phyloP scores from a whole-genome alignment of 352 stramenopile genomes.

The Phytophthora sp. region DNA sequence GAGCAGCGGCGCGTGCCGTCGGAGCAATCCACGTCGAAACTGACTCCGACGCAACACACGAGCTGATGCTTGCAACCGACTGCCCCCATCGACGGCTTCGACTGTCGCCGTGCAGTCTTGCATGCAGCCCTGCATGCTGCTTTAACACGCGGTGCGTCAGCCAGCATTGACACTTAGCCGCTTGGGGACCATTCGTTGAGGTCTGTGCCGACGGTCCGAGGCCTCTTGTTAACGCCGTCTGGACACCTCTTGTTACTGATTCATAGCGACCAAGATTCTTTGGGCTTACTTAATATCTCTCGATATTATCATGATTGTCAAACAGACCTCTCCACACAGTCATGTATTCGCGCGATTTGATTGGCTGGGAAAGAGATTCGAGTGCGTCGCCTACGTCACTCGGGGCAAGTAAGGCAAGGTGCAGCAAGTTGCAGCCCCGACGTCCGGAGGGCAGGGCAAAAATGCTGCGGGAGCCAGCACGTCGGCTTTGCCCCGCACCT shows the following conservation, averaged over 20 bases:
- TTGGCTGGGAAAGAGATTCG: constrained; percentile 5
- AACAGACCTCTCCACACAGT: not conserved
- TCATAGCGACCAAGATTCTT: not conserved
- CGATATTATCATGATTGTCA: constrained; percentile 2
- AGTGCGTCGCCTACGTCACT: constrained; percentile 20
- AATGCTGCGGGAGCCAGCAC: constrained; percentile 6
- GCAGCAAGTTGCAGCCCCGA: constrained; percentile 1
- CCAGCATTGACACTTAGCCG: not conserved
- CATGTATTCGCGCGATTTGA: not conserved
- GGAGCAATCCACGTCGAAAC: constrained; percentile 15
- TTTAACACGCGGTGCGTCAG: not conserved
- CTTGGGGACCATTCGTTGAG: constrained; percentile 6
- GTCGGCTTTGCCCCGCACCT: not conserved
- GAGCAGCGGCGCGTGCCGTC: too few species aligned
- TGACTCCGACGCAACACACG: not conserved
- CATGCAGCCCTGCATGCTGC: too few species aligned
- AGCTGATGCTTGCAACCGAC: not conserved
- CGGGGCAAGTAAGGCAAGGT: constrained; percentile 6
- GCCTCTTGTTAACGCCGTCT: not conserved
- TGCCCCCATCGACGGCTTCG: too few species aligned
- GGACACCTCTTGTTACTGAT: not conserved
- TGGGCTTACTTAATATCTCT: not conserved
- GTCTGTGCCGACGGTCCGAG: constrained; percentile 1
- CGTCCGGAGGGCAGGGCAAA: constrained; percentile 10
- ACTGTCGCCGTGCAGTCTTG: too few species aligned